Evolutionary conservation across 768 basidiomycete species (phyloP), one percentile per base, ranked within the genome.

Genomic region (Glaciozyma antarctica): DNA sequence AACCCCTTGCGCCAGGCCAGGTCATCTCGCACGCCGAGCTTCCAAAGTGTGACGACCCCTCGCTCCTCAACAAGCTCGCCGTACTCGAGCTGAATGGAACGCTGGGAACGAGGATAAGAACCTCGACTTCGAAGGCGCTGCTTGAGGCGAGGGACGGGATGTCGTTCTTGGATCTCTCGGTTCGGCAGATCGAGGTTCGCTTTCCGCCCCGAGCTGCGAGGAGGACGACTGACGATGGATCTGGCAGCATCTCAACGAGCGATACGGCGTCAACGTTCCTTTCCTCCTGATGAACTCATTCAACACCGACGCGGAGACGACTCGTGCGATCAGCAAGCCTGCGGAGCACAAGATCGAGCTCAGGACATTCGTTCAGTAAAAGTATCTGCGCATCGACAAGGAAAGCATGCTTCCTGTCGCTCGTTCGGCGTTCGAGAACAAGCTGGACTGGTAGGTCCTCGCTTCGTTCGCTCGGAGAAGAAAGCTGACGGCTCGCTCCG

Each of bases 261-360:
- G 83, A 55, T 80, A 83, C 74, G 83, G 82, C 66, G 86, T 88
- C 77, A 86, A 93, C 77, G 88, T 92, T 56, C 90, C 90, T 21
- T 86, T 94, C 77, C 87, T 93, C 78, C 84, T 95, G 75, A 92
- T 94, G 93, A 94, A 91, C 74, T 93, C 90, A 59, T 95, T 97
- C 82, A 93, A 93, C 81, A 95, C 92, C n/a, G 88, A 90, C 75
- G 89, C 93, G 34, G 91, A 95, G 76, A 93, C 92, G 57, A 84
- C 88, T 71, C 87, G 89, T 69, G 89, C 93, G 81, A 89, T 92
- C 78, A 90, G 93, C 78, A 94, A 93, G 79, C 93, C 94, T 76
- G 85, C 86, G 57, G 88, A 90, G 79, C 90, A 91, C 79, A 88
- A 91, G 74, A 83, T 93, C 74, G 87, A 88, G 76, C 90, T 92